phyloP scores from a whole-genome alignment of 805 yeast species.

The Hanseniaspora jakobsenii region DNA sequence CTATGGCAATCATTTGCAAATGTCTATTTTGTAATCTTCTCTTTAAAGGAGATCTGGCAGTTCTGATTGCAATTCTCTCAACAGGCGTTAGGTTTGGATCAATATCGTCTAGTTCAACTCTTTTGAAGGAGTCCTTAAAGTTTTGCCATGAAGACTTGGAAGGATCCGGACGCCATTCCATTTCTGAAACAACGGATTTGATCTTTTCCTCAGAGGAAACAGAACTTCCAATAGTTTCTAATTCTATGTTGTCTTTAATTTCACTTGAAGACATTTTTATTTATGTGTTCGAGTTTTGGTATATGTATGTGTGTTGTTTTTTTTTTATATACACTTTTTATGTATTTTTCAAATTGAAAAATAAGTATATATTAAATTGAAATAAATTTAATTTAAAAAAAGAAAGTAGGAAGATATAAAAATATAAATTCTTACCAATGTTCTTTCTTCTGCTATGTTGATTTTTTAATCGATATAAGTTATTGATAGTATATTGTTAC shows the following conservation, averaged over 20 bases:
- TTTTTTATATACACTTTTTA: background rate
- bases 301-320: background rate
- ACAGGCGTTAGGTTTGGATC: conserved; percentile 33
- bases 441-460: no score
- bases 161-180: conserved; percentile 10
- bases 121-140: conserved; percentile 40
- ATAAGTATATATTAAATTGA: no score
- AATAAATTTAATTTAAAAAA: no score
- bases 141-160: conserved; percentile 27
- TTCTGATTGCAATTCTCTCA: conserved; percentile 36
- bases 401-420: no score
- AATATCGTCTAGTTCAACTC: conserved; percentile 28
- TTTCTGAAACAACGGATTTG: conserved; percentile 1
- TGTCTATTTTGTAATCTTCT: conserved; percentile 42
- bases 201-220: conserved; percentile 4
- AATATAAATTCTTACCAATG: no score
- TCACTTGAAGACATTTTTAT: conserved; percentile 1
- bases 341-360: background rate
- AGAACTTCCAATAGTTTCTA: conserved; percentile 2
- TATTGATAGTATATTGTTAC: no score
- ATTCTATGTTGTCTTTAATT: background rate
- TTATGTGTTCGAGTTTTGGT: background rate
- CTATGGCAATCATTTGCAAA: conserved; percentile 57
- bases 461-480: no score
- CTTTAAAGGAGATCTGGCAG: conserved; percentile 46